phyloP scores from a whole-genome alignment of 2,329 filamentous ascomycete species.

The Trichoderma cornu-damae region DNA sequence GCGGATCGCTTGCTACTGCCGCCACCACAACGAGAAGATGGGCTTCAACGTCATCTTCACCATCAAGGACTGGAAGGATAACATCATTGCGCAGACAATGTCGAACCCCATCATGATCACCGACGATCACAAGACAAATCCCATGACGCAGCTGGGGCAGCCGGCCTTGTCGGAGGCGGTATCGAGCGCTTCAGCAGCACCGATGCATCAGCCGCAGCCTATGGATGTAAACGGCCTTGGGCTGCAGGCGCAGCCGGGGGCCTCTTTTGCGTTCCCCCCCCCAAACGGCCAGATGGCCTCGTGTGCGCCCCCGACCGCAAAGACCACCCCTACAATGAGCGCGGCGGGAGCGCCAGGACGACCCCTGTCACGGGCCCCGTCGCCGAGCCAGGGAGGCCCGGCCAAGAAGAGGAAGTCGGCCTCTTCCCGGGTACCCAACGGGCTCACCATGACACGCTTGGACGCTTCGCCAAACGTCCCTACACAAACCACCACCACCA shows the following conservation, averaged over 20 bases:
- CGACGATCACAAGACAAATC: slow-evolving; percentile 90
- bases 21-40: slow-evolving; percentile 88
- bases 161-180: slow-evolving; percentile 29
- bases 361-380: slow-evolving; percentile 65
- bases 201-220: slow-evolving; percentile 20
- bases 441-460: slow-evolving; percentile 75
- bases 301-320: slow-evolving; percentile 31
- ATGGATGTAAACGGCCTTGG: slow-evolving; percentile 32
- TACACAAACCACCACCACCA: slow-evolving; percentile 31
- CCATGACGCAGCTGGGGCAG: slow-evolving; percentile 28
- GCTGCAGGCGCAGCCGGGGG: slow-evolving; percentile 28
- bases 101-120: slow-evolving; percentile 93
- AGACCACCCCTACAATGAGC: slow-evolving; percentile 30
- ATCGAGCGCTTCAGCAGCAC: slow-evolving; percentile 23
- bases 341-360: slow-evolving; percentile 22
- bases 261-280: slow-evolving; percentile 52
- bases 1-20: slow-evolving; percentile 95
- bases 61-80: slow-evolving; percentile 73
- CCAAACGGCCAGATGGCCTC: slow-evolving; percentile 38
- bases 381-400: slow-evolving; percentile 62
- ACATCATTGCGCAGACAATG: slow-evolving; percentile 76
- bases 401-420: slow-evolving; percentile 81
- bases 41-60: slow-evolving; percentile 95
- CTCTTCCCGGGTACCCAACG: slow-evolving; percentile 64
- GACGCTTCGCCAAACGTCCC: slow-evolving; percentile 51